Conservation (phyloP, 2,329 filamentous ascomycete species). For the Aspergillus sp. region DNA sequence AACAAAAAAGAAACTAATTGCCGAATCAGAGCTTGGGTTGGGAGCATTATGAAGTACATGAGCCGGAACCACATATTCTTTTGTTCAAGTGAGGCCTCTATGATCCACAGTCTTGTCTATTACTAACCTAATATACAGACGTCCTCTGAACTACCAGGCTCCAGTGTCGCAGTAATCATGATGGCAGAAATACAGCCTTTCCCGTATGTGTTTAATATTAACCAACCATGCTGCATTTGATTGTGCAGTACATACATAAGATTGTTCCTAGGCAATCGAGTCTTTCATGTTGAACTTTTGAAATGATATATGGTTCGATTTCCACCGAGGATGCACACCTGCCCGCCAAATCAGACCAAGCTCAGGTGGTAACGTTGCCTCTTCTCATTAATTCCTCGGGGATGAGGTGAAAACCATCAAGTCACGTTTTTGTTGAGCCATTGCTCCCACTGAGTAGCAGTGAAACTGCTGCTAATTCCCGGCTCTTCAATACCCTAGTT, state of each 20-base stretch:
- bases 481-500: constrained; percentile 64
- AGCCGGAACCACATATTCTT: constrained; percentile 96
- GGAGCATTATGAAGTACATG: constrained; percentile 99
- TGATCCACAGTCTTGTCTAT: constrained; percentile 8
- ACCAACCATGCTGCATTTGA: background rate
- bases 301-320: constrained; percentile 25
- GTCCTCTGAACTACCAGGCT: constrained; percentile 79
- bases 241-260: background rate
- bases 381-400: constrained; percentile 2
- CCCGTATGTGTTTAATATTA: background rate
- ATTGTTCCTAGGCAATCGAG: constrained; percentile 13
- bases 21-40: constrained; percentile 78
- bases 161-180: constrained; percentile 41
- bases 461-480: constrained; percentile 75
- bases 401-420: constrained; percentile 25
- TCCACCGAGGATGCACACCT: constrained; percentile 8
- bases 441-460: constrained; percentile 74
- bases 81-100: constrained; percentile 80
- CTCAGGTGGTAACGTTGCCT: background rate
- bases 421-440: constrained; percentile 67
- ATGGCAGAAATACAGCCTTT: background rate
- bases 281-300: constrained; percentile 21
- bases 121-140: constrained; percentile 46
- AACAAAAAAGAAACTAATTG: too few relatives aligned
- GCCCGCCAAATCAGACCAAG: constrained; percentile 2